Evolutionary conservation across 2,329 filamentous ascomycete genomes (phyloP).

Genomic region (Dryadomyces quercivorus): DNA sequence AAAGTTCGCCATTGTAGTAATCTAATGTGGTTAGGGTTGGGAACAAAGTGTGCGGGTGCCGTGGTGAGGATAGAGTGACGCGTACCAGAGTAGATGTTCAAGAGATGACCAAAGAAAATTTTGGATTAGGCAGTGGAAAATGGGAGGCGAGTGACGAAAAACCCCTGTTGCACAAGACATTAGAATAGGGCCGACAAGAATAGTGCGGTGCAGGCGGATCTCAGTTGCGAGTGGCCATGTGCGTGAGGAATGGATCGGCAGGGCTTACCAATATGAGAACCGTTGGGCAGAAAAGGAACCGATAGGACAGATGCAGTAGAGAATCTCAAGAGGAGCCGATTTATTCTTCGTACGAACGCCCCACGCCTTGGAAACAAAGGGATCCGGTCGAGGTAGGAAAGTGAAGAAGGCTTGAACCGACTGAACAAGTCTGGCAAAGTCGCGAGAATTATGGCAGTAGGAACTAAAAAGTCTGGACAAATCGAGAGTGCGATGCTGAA

Average conservation of each 20-base stretch:
- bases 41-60: neutral
- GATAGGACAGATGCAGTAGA: conserved; percentile 3
- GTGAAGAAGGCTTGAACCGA: neutral
- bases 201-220: neutral
- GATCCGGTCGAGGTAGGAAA: conserved; percentile 2
- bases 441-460: neutral
- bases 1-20: conserved; percentile 12
- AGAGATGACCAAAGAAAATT: neutral
- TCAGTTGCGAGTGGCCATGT: neutral
- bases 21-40: neutral
- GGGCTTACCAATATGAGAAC: neutral
- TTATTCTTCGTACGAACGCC: conserved; percentile 4
- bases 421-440: neutral
- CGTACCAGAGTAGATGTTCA: neutral
- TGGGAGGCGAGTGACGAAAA: neutral
- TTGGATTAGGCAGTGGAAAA: neutral
- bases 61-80: neutral
- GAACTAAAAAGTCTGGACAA: neutral
- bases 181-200: neutral
- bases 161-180: neutral
- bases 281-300: neutral
- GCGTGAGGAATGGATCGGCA: neutral
- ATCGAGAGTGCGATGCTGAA: neutral
- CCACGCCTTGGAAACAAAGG: conserved; percentile 7
- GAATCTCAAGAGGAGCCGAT: neutral